Conservation (phyloP, 345 rosid species). For the Linum trigynum region DNA sequence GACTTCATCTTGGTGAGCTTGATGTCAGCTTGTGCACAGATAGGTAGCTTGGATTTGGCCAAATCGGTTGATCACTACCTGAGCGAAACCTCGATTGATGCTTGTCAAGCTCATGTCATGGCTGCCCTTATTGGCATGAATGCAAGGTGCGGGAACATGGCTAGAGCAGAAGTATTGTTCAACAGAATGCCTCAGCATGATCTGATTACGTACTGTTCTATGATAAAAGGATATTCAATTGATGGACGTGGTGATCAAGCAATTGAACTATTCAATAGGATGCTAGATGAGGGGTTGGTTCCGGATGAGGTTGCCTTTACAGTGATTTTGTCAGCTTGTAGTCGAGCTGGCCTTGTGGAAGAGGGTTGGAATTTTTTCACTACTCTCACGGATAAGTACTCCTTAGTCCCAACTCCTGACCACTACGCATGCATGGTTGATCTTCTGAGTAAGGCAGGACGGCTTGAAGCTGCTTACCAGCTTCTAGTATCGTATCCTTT, state of each 20-base stretch:
- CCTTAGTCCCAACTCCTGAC: constrained; percentile 26
- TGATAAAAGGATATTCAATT: constrained; percentile 30
- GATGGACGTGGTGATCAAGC: constrained; percentile 24
- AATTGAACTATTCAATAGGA: constrained; percentile 22
- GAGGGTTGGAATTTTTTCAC: constrained; percentile 30
- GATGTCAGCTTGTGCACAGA: constrained; percentile 21
- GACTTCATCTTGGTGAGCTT: constrained; percentile 21
- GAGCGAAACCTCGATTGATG: constrained; percentile 7
- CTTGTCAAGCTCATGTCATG: constrained; percentile 1
- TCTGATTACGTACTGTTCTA: constrained; percentile 22
- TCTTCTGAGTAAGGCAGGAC: constrained; percentile 28
- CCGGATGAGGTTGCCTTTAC: constrained; percentile 28
- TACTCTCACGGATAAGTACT: constrained; percentile 22
- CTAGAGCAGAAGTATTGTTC: constrained; percentile 16
- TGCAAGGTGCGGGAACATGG: constrained; percentile 23
- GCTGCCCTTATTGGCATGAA: constrained; percentile 25
- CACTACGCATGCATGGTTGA: constrained; percentile 30
- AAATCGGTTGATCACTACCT: constrained; percentile 13
- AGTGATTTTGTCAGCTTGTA: constrained; percentile 31
- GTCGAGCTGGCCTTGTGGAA: constrained; percentile 24
- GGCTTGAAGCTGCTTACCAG: constrained; percentile 25
- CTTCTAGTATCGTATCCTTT: constrained; percentile 19
- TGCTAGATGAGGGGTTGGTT: constrained; percentile 17
- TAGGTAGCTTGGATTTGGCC: constrained; percentile 14
- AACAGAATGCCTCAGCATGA: constrained; percentile 20